Percentiles rank a stretch among this genome's conserved stretches.
Evolutionary conservation across 345 rosid species (phyloP).

Genomic region (Euphorbia lathyris): DNA sequence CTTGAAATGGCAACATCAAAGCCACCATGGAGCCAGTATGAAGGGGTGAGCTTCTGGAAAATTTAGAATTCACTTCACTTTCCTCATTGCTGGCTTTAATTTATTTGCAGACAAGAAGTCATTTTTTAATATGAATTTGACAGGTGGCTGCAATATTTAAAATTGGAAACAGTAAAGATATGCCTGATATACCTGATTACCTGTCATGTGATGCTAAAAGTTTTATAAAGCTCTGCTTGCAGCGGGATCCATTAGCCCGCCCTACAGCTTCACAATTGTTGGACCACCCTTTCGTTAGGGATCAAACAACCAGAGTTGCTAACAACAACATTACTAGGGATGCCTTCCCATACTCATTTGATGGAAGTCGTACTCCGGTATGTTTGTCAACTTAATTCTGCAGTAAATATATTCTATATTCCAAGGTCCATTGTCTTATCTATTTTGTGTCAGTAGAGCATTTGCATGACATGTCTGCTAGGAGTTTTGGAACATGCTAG

Average conservation of each 20-base stretch:
- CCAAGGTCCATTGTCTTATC: not conserved
- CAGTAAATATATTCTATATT: not conserved
- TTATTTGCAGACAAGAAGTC: not conserved
- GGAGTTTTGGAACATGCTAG: not conserved
- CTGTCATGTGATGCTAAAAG: conserved; percentile 83
- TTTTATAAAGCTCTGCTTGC: conserved; percentile 78
- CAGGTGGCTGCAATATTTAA: conserved; percentile 99
- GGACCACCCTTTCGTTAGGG: conserved; percentile 78
- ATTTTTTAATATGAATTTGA: conserved; percentile 26
- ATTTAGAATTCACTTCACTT: conserved; percentile 5
- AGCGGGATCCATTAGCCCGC: conserved; percentile 77
- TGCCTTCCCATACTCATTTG: conserved; percentile 50
- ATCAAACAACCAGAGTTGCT: conserved; percentile 48
- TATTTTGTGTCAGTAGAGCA: not conserved
- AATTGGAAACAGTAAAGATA: conserved; percentile 93
- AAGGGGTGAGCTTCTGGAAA: conserved; percentile 67
- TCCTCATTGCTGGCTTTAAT: conserved; percentile 15
- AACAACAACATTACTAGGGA: conserved; percentile 48
- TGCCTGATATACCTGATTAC: conserved; percentile 83
- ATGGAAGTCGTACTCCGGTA: conserved; percentile 78
- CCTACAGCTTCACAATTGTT: conserved; percentile 74
- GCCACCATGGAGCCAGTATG: conserved; percentile 93
- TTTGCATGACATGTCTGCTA: not conserved
- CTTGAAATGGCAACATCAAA: conserved; percentile 97
- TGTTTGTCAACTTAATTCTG: not conserved